A percentile compares a stretch with the other conserved stretches of the same genome.
These are phyloP conservation scores for Pichia norvegensis DNA, from an alignment of 1,139 yeast species.

Conservation along the genomic window DNA sequence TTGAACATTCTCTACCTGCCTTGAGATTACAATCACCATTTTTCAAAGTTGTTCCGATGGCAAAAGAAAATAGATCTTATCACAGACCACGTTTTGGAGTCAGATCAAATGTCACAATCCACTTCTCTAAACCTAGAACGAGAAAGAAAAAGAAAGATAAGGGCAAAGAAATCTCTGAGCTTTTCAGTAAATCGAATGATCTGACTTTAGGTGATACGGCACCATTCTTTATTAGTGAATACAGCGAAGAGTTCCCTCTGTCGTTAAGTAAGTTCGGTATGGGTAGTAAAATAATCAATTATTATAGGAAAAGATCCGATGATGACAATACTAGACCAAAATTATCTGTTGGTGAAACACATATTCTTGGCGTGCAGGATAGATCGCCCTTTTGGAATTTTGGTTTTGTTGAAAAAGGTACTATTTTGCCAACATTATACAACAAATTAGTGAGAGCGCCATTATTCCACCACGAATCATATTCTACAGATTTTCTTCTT, in stretches of 20 bases:
- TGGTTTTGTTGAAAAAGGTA: conserved; percentile 94
- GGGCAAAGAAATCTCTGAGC: conserved; percentile 70
- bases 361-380: conserved; percentile 90
- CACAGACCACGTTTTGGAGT: conserved; percentile 74
- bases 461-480: conserved; percentile 75
- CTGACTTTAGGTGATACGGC: conserved; percentile 81
- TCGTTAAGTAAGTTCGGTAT: conserved; percentile 86
- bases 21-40: conserved; percentile 81
- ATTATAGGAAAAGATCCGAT: conserved; percentile 75
- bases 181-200: conserved; percentile 65
- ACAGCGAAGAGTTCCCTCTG: conserved; percentile 82
- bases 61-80: conserved; percentile 65
- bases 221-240: conserved; percentile 71
- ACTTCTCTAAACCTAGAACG: conserved; percentile 66
- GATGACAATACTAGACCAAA: conserved; percentile 87
- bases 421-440: conserved; percentile 86
- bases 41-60: conserved; percentile 70
- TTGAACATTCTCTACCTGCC: conserved; percentile 91
- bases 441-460: conserved; percentile 93
- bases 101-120: conserved; percentile 70
- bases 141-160: conserved; percentile 86
- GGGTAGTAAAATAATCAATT: conserved; percentile 91
- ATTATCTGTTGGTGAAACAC: conserved; percentile 87
- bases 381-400: conserved; percentile 97
- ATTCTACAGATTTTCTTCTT: conserved; percentile 72